Conservation (phyloP, 2,329 filamentous ascomycete species). For the Teratosphaeriaceae sp. region DNA sequence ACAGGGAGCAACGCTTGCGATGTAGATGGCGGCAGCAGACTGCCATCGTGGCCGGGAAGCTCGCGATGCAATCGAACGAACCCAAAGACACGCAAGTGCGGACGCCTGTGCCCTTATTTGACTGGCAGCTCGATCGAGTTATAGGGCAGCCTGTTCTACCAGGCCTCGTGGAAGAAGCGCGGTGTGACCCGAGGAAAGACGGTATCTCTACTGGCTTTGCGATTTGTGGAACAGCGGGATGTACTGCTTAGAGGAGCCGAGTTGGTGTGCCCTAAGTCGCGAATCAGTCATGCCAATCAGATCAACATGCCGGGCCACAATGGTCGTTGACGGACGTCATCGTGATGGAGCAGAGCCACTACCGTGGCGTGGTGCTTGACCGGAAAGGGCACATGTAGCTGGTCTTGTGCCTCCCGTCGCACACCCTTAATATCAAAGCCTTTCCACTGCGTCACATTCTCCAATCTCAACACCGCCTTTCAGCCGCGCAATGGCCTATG, state of each 20-base stretch:
- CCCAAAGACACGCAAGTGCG: background rate
- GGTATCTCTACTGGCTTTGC: background rate
- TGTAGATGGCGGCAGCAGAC: conserved; percentile 35
- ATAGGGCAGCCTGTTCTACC: background rate
- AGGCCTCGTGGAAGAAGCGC: background rate
- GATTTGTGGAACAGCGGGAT: background rate
- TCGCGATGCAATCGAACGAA: conserved; percentile 4
- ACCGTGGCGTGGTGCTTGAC: no score
- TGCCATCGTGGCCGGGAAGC: conserved; percentile 32
- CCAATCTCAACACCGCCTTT: no score
- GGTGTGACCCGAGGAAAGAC: background rate
- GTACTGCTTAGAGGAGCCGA: background rate
- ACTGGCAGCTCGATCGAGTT: background rate
- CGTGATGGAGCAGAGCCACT: no score
- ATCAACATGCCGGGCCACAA: no score
- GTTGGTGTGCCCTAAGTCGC: no score
- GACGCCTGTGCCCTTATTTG: background rate
- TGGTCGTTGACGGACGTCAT: no score
- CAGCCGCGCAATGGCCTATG: no score
- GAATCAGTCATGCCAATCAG: no score
- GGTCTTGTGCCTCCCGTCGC: no score
- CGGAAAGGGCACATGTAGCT: no score
- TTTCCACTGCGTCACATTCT: no score
- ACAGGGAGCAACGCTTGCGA: conserved; percentile 26
- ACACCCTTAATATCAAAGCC: no score